These are phyloP conservation scores for Nakazawaea pomicola DNA, from an alignment of 805 yeast species.

Conservation along the genomic window DNA sequence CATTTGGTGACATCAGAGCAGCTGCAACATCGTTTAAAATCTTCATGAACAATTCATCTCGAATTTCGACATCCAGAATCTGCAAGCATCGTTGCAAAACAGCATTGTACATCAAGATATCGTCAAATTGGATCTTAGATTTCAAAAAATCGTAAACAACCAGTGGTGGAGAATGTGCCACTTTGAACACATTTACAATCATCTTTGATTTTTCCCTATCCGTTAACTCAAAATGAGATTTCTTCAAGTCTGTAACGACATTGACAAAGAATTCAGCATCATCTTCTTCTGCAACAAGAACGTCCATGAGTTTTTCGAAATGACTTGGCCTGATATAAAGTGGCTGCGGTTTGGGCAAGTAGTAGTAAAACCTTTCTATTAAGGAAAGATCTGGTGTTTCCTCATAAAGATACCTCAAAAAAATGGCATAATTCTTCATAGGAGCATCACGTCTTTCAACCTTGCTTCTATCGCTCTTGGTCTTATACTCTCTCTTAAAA, in stretches of 20 bases:
- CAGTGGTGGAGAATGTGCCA: slow-evolving; percentile 5
- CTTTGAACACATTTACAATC: slow-evolving; percentile 3
- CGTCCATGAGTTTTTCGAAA: slow-evolving; percentile 6
- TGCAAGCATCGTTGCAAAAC: not conserved
- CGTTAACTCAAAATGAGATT: not conserved
- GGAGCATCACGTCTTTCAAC: slow-evolving; percentile 5
- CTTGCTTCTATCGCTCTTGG: not conserved
- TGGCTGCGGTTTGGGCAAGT: slow-evolving; percentile 9
- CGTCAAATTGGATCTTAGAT: slow-evolving; percentile 1
- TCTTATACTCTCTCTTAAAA: not conserved
- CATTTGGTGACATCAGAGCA: not conserved
- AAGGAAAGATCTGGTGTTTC: not conserved
- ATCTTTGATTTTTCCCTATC: slow-evolving; percentile 3
- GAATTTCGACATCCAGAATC: not conserved
- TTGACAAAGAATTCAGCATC: slow-evolving; percentile 3
- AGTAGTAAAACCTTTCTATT: slow-evolving; percentile 3
- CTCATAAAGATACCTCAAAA: slow-evolving; percentile 7
- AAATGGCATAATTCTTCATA: slow-evolving; percentile 5
- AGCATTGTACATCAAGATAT: slow-evolving; percentile 3
- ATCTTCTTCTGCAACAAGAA: not conserved
- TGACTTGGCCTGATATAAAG: slow-evolving; percentile 6
- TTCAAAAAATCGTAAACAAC: slow-evolving; percentile 1
- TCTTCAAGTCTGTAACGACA: slow-evolving; percentile 3
- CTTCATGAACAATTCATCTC: not conserved
- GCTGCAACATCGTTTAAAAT: slow-evolving; percentile 1